Percentiles rank a stretch among this genome's conserved stretches.
Conservation (phyloP, 106 monocot species). For the Apostasia ramifera region DNA sequence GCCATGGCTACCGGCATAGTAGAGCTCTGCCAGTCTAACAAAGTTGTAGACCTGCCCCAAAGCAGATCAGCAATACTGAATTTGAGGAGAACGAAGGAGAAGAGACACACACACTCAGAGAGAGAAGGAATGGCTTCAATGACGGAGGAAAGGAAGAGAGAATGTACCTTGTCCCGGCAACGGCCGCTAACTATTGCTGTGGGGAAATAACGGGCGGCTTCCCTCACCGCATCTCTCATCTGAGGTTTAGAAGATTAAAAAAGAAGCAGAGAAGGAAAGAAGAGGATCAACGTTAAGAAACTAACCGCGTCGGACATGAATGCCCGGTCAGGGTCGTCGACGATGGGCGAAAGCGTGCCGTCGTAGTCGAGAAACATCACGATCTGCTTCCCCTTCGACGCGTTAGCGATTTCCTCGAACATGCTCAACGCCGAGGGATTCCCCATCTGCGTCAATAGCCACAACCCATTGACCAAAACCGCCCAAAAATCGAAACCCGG, state of each 20-base stretch:
- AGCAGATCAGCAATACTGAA: not conserved
- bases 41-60: conserved; percentile 52
- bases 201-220: conserved; percentile 48
- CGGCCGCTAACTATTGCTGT: conserved; percentile 73
- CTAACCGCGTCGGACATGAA: conserved; percentile 68
- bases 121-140: not conserved
- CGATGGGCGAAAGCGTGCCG: conserved; percentile 81
- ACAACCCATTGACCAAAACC: not conserved
- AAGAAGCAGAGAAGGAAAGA: too few relatives aligned
- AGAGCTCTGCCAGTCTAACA: conserved; percentile 63
- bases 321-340: conserved; percentile 65
- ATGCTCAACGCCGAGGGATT: conserved; percentile 61
- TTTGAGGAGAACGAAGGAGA: not conserved
- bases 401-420: conserved; percentile 52
- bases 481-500: not conserved
- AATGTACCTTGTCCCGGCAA: conserved; percentile 64
- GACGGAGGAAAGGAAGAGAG: not conserved
- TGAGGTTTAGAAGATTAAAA: conserved; percentile 1
- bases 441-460: conserved; percentile 15
- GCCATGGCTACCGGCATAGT: conserved; percentile 91
- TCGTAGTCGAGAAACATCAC: conserved; percentile 84
- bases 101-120: not conserved
- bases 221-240: conserved; percentile 61
- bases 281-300: not conserved
- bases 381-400: conserved; percentile 54